These are phyloP conservation scores for Malus asiatica DNA, from an alignment of 306 rosid species.

Conservation along the genomic window DNA sequence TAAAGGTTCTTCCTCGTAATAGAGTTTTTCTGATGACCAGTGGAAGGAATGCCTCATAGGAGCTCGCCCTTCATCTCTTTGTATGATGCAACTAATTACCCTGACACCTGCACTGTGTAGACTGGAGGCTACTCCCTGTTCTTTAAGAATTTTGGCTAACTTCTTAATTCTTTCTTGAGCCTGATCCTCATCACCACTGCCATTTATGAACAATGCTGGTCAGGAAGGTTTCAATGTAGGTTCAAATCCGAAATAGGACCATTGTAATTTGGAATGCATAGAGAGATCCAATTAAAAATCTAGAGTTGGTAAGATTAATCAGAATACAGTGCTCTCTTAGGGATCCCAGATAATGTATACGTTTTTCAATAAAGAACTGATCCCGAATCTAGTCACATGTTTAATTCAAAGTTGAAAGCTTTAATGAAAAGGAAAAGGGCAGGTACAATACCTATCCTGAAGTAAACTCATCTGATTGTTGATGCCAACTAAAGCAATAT, in stretches of 20 bases:
- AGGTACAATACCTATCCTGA: constrained; percentile 71
- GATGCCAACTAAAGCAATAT: constrained; percentile 84
- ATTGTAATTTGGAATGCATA: not conserved
- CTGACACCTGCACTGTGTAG: constrained; percentile 71
- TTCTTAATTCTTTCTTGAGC: constrained; percentile 93
- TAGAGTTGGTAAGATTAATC: not conserved
- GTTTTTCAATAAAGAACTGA: not conserved
- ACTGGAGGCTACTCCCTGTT: constrained; percentile 65
- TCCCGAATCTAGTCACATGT: not conserved
- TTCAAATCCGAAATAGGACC: not conserved
- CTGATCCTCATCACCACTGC: constrained; percentile 97
- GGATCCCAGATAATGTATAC: not conserved
- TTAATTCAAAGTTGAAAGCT: not conserved
- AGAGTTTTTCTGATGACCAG: constrained; percentile 72
- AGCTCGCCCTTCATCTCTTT: constrained; percentile 97
- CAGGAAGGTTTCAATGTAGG: constrained; percentile 15
- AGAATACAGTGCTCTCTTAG: not conserved
- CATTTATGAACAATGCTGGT: constrained; percentile 26
- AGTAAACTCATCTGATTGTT: constrained; percentile 97
- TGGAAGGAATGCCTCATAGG: constrained; percentile 99
- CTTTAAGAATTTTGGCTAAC: constrained; percentile 85
- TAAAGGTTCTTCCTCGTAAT: constrained; percentile 81
- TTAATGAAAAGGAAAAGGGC: not conserved
- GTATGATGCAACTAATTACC: constrained; percentile 89
- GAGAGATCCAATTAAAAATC: constrained; percentile 7